Evolutionary conservation across 2,329 filamentous ascomycete genomes (phyloP).

Genomic region (Xylariaceae sp.): DNA sequence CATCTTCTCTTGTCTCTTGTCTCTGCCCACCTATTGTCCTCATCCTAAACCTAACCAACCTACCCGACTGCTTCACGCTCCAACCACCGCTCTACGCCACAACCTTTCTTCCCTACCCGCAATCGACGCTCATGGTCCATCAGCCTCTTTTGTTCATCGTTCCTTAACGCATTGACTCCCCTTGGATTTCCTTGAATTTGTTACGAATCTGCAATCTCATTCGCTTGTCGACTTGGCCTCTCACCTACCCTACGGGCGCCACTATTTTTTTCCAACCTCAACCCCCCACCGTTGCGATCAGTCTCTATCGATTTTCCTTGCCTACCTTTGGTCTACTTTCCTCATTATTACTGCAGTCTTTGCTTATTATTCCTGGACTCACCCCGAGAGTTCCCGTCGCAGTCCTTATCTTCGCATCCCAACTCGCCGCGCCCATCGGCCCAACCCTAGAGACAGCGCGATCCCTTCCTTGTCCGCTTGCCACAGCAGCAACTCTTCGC

Average conservation of each 20-base stretch:
- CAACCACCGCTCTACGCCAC: neutral
- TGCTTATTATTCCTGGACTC: slow-evolving; percentile 12
- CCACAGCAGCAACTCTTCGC: slow-evolving; percentile 8
- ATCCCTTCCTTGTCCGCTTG: slow-evolving; percentile 13
- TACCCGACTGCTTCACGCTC: no score
- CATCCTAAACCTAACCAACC: neutral
- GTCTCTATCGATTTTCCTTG: slow-evolving; percentile 10
- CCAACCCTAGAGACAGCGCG: slow-evolving; percentile 5
- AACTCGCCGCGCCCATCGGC: slow-evolving; percentile 11
- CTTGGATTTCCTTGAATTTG: neutral
- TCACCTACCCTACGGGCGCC: slow-evolving; percentile 13
- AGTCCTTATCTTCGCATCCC: slow-evolving; percentile 2
- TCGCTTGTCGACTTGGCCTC: slow-evolving; percentile 18
- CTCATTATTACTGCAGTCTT: neutral
- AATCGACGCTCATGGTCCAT: slow-evolving; percentile 5
- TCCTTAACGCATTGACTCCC: slow-evolving; percentile 12
- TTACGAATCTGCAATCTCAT: slow-evolving; percentile 14
- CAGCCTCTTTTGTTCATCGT: neutral
- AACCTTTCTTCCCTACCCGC: slow-evolving; percentile 7
- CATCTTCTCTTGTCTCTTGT: neutral
- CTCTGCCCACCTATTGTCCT: neutral
- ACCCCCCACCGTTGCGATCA: slow-evolving; percentile 10
- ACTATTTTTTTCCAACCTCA: slow-evolving; percentile 9
- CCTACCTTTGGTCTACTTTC: slow-evolving; percentile 2
- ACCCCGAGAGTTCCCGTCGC: slow-evolving; percentile 6